Conservation (phyloP, 2,329 filamentous ascomycete species). For the Aspergillus novofumigatus region DNA sequence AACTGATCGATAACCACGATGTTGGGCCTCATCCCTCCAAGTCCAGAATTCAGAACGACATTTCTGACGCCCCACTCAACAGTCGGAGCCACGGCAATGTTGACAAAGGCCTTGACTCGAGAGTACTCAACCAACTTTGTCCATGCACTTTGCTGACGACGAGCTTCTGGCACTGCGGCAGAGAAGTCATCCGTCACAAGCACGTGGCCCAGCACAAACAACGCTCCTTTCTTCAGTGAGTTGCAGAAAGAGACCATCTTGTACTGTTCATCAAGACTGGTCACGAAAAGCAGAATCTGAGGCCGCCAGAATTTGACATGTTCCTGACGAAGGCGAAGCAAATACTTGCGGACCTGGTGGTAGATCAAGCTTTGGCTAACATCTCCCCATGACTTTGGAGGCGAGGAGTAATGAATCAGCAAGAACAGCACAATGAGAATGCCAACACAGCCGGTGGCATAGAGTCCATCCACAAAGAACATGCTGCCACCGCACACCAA, state of each 20-base stretch:
- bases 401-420: conserved; percentile 78
- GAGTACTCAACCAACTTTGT: conserved; percentile 83
- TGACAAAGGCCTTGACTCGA: conserved; percentile 83
- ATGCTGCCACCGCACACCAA: conserved; percentile 74
- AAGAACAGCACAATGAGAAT: conserved; percentile 74
- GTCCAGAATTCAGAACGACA: conserved; percentile 71
- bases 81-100: conserved; percentile 75
- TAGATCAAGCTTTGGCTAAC: conserved; percentile 88
- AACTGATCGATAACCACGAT: conserved; percentile 79
- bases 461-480: conserved; percentile 85
- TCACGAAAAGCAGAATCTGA: conserved; percentile 79
- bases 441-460: conserved; percentile 70
- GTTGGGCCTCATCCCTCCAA: conserved; percentile 86
- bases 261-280: conserved; percentile 75
- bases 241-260: conserved; percentile 89
- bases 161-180: conserved; percentile 72
- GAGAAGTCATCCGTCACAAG: conserved; percentile 82
- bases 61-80: conserved; percentile 84
- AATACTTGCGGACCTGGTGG: conserved; percentile 80
- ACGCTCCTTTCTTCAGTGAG: conserved; percentile 77
- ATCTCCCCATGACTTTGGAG: conserved; percentile 85
- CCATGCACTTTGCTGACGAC: conserved; percentile 76
- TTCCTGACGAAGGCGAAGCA: conserved; percentile 76
- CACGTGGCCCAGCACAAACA: conserved; percentile 83
- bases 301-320: conserved; percentile 94